Evolutionary conservation across 2,329 filamentous ascomycete species (phyloP).

Genomic region (Xylaria multiplex): DNA sequence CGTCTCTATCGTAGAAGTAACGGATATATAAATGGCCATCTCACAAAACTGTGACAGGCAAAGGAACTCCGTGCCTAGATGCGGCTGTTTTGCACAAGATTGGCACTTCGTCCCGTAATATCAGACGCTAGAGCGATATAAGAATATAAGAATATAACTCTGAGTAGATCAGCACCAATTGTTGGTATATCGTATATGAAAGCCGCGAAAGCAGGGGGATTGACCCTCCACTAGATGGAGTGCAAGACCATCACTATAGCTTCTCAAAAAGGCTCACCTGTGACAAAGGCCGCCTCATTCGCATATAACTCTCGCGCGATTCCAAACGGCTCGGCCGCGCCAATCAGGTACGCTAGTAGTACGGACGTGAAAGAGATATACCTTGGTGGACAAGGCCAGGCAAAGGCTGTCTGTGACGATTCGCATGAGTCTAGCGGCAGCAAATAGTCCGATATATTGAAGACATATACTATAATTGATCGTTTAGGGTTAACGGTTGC

Average conservation of each 20-base stretch:
- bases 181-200: background rate
- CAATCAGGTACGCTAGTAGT: background rate
- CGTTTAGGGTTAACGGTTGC: background rate
- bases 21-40: background rate
- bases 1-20: background rate
- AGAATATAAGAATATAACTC: background rate
- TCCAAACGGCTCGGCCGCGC: background rate
- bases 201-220: background rate
- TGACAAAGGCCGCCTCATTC: background rate
- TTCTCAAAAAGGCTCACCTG: background rate
- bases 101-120: no score
- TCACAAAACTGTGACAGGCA: background rate
- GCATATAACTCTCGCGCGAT: background rate
- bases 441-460: slow-evolving; percentile 7
- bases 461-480: background rate
- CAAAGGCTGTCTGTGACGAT: background rate
- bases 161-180: background rate
- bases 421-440: background rate
- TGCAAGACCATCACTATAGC: background rate
- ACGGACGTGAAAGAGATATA: background rate
- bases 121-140: background rate
- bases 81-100: no score
- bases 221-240: background rate
- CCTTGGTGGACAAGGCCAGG: background rate
- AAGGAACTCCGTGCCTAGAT: no score